phyloP scores from a whole-genome alignment of 225 moss, liverwort and hornwort genomes.

The Anthoceros angustus region DNA sequence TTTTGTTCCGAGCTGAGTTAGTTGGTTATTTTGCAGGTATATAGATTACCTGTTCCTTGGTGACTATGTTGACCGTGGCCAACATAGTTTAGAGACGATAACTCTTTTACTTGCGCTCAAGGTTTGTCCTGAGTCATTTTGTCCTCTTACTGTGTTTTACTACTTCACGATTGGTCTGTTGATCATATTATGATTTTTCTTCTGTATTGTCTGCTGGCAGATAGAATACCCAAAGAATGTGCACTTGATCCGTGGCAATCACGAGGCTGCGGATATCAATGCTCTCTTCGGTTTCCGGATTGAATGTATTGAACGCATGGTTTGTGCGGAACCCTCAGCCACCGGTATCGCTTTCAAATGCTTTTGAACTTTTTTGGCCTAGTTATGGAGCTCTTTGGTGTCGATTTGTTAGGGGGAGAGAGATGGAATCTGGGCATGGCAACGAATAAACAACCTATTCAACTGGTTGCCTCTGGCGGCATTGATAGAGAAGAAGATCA shows the following conservation, averaged over 20 bases:
- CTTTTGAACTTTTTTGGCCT: background rate
- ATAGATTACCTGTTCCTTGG: conserved; percentile 97
- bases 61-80: conserved; percentile 91
- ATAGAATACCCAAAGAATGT: conserved; percentile 81
- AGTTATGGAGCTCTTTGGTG: background rate
- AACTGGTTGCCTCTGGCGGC: conserved; percentile 97
- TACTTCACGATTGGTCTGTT: too few species aligned
- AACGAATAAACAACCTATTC: conserved; percentile 85
- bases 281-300: conserved; percentile 93
- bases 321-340: conserved; percentile 12
- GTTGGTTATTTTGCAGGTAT: conserved; percentile 27
- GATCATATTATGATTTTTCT: background rate
- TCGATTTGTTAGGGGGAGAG: conserved; percentile 49
- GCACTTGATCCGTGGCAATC: conserved; percentile 88
- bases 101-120: conserved; percentile 73
- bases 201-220: conserved; percentile 20
- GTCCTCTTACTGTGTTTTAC: background rate
- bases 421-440: conserved; percentile 97
- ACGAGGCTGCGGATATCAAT: conserved; percentile 98
- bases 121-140: conserved; percentile 20
- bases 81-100: conserved; percentile 93
- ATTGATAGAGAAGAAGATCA: conserved; percentile 89
- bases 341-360: background rate
- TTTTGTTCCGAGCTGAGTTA: too few species aligned
- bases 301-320: conserved; percentile 93